Evolutionary conservation across 2,329 filamentous ascomycete genomes (phyloP).

Genomic region (Neocatenulostroma microsporum): DNA sequence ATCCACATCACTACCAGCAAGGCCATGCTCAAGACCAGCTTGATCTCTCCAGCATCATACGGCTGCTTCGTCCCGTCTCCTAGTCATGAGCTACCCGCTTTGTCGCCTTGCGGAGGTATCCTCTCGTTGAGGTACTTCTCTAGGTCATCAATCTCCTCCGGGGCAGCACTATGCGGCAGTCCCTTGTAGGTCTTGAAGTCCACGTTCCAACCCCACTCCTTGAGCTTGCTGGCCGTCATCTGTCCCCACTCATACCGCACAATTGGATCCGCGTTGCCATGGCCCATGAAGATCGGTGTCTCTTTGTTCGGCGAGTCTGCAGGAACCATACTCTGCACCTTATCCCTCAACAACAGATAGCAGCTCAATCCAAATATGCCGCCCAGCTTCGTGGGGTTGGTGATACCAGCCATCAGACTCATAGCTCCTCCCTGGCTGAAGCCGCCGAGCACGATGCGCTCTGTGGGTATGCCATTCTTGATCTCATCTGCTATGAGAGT

Average conservation of each 20-base stretch:
- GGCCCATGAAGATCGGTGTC: slow-evolving; percentile 81
- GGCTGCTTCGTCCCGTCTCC: slow-evolving; percentile 15
- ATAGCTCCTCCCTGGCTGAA: slow-evolving; percentile 86
- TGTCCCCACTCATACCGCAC: slow-evolving; percentile 63
- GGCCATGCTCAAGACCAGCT: slow-evolving; percentile 19
- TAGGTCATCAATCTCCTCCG: slow-evolving; percentile 73
- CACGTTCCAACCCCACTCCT: slow-evolving; percentile 62
- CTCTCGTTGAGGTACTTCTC: slow-evolving; percentile 54
- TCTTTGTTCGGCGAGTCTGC: slow-evolving; percentile 43
- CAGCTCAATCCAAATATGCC: slow-evolving; percentile 80
- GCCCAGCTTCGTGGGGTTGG: slow-evolving; percentile 65
- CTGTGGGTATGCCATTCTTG: slow-evolving; percentile 67
- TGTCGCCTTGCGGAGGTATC: slow-evolving; percentile 42
- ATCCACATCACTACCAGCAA: slow-evolving; percentile 21
- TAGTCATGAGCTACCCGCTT: slow-evolving; percentile 23
- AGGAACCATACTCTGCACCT: slow-evolving; percentile 36
- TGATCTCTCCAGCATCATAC: slow-evolving; percentile 24
- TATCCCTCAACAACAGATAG: slow-evolving; percentile 63
- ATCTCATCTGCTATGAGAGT: slow-evolving; percentile 72
- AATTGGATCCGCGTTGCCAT: slow-evolving; percentile 70
- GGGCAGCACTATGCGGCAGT: slow-evolving; percentile 67
- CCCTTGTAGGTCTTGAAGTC: slow-evolving; percentile 70
- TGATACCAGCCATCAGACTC: slow-evolving; percentile 72
- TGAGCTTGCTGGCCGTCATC: slow-evolving; percentile 58
- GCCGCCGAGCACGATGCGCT: slow-evolving; percentile 77